Base-by-base conservation (phyloP, 2,329 filamentous ascomycete species). In the Sclerotinia sclerotiorum region DNA sequence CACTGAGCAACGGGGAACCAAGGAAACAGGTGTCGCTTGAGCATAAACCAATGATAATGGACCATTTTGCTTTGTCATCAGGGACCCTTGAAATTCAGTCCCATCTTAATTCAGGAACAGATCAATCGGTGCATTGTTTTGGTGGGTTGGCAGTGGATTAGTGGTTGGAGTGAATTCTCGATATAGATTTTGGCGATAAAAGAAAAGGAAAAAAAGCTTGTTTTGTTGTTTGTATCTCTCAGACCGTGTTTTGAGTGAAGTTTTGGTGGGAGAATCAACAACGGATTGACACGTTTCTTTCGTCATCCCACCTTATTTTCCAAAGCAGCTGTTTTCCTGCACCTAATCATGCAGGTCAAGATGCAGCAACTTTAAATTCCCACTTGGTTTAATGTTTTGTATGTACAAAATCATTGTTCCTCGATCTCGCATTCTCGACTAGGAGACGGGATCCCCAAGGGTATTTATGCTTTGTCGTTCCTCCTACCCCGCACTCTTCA, bases 61-160 rank as follows among this genome's bases (percentile, higher is more conserved):
- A 5, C 1, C 0, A 11, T 17, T 4, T 0, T 17, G 61, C n/a
- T 64, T 64, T 21, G 29, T 64, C 49, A 54, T 54, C 61, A 2
- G n/a, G 0, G 10, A 52, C 48, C 46, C 64, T 61, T 61, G 44
- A 44, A n/a, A 5, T 24, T 1, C 8, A 10, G 58, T 10, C 7
- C 46, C 60, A 39, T 21, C 27, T 39, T 39, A 52, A 62, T 24
- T 62, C 56, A 67, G 57, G 56, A 44, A 67, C 65, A 44, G 64
- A 58, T 66, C 64, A 58, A 51, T 49, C 32, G 24, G 57, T 21
- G 24, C 24, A 19, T 13, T 46, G 24, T 52, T 35, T 1, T 42
- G 39, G 13, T 17, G 39, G 39, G 15, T 42, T 15, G 17, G 10
- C 15, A n/a, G 55, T 49, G 64, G 51, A 46, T 27, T 29, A 24